phyloP scores from a whole-genome alignment of 1,284 basidiomycete species.

The Moniliophthora roreri region DNA sequence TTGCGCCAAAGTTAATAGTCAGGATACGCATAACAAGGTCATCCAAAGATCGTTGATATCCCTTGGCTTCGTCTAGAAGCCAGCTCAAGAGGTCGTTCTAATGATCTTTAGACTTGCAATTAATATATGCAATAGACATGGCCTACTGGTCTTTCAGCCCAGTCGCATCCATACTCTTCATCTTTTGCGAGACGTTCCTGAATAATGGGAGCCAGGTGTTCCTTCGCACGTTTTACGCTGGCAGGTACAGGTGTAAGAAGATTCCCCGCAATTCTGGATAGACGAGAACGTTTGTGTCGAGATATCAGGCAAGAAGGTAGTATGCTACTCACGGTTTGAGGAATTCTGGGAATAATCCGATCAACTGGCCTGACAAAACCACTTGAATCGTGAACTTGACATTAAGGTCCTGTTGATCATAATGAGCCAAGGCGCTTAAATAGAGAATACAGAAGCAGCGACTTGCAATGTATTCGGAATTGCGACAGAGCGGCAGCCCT shows the following conservation, averaged over 20 bases:
- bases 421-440: not conserved
- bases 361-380: conserved; percentile 26
- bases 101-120: not conserved
- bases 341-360: conserved; percentile 35
- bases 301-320: not conserved
- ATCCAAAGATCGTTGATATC: conserved; percentile 18
- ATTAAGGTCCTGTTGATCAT: conserved; percentile 24
- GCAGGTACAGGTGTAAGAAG: conserved; percentile 24
- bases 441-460: not conserved
- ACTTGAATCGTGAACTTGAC: conserved; percentile 38
- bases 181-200: conserved; percentile 38
- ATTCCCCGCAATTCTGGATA: conserved; percentile 25
- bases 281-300: not conserved
- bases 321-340: conserved; percentile 35
- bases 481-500: conserved; percentile 36
- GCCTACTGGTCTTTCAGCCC: conserved; percentile 30
- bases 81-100: conserved; percentile 30
- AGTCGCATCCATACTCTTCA: conserved; percentile 32
- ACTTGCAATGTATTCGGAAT: conserved; percentile 32
- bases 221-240: conserved; percentile 27
- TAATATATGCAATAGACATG: not conserved
- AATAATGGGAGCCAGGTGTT: conserved; percentile 37
- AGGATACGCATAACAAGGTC: conserved; percentile 18
- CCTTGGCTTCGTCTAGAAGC: conserved; percentile 26
- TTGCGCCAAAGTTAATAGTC: conserved; percentile 19